Evolutionary conservation across 2,329 filamentous ascomycete species (phyloP).

Genomic region (Exserohilum rostratum): DNA sequence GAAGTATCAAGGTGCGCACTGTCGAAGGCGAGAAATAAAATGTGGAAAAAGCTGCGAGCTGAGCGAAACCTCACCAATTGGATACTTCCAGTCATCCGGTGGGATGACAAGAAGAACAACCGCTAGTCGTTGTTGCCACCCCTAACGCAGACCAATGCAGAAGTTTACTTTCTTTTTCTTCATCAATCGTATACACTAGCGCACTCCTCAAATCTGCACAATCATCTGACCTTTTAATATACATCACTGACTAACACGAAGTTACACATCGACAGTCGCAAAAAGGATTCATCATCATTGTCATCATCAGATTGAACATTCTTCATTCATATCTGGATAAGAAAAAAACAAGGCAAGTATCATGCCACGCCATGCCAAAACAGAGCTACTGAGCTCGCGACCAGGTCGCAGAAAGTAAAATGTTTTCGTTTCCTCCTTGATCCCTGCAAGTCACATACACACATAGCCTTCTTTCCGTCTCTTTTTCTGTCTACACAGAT

Average conservation of each 20-base stretch:
- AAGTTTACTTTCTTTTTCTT: background rate
- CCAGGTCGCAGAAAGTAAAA: slow-evolving; percentile 17
- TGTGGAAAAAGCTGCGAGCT: background rate
- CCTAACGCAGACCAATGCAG: background rate
- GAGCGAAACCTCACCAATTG: background rate
- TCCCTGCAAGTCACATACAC: background rate
- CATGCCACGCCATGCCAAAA: slow-evolving; percentile 3
- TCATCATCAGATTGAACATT: slow-evolving; percentile 2
- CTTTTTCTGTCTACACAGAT: background rate
- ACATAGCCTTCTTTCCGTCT: background rate
- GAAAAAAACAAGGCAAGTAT: background rate
- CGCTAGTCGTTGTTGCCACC: no score
- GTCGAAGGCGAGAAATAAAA: slow-evolving; percentile 32
- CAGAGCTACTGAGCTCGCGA: slow-evolving; percentile 23
- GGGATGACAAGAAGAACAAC: background rate
- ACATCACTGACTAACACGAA: background rate
- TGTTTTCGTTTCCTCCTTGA: background rate
- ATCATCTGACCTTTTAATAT: background rate
- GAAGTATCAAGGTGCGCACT: slow-evolving; percentile 50
- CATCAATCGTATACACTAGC: background rate
- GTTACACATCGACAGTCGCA: background rate
- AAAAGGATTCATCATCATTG: background rate
- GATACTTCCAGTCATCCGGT: background rate
- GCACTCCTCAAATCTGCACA: background rate
- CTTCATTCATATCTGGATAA: slow-evolving; percentile 5